These are phyloP conservation scores for Pichia terricola DNA, from an alignment of 1,139 yeast species.

Conservation along the genomic window DNA sequence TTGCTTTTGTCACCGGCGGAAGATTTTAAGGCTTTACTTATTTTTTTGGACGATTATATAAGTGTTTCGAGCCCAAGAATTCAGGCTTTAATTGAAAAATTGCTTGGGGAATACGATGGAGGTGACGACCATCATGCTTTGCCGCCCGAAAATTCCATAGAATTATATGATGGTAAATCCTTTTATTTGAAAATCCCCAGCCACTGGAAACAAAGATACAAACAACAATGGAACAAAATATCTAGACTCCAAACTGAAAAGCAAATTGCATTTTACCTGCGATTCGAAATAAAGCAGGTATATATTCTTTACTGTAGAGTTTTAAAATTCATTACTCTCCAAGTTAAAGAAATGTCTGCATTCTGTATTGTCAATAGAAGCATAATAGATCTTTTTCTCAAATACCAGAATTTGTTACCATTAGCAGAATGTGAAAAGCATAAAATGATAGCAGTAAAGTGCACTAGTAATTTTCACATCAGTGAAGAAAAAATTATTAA, in stretches of 20 bases:
- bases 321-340: constrained; percentile 4
- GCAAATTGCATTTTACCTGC: constrained; percentile 14
- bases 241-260: constrained; percentile 8
- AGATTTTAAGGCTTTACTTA: constrained; percentile 5
- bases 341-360: constrained; percentile 11
- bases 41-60: constrained; percentile 4
- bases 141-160: neutral
- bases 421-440: no score
- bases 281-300: constrained; percentile 10
- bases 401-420: no score
- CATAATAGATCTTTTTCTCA: no score
- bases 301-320: constrained; percentile 2
- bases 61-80: constrained; percentile 9
- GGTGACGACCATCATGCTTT: neutral
- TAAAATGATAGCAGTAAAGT: no score
- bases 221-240: constrained; percentile 16
- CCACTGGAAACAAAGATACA: constrained; percentile 15
- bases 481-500: no score
- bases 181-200: constrained; percentile 14
- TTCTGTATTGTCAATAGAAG: constrained; percentile 1
- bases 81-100: constrained; percentile 4
- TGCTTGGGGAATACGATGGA: neutral
- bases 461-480: no score
- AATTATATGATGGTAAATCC: neutral
- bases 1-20: constrained; percentile 5